Conservation (phyloP, 768 basidiomycete genomes). For the Kwoniella botswanensis region DNA sequence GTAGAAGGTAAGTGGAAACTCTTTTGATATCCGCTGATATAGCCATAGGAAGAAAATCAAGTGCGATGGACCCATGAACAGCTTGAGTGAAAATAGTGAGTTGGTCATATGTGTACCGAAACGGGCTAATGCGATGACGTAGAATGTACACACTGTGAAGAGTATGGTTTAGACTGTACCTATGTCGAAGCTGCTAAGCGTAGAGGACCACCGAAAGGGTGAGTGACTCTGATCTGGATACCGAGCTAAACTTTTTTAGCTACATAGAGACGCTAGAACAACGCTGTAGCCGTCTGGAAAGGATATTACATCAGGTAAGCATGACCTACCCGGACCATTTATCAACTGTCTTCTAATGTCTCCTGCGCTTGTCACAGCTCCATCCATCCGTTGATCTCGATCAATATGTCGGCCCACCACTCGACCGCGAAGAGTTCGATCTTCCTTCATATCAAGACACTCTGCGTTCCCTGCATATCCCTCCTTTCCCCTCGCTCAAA, state of each 20-base stretch:
- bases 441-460: slow-evolving; percentile 51
- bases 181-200: slow-evolving; percentile 58
- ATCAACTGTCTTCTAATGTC: neutral
- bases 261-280: slow-evolving; percentile 57
- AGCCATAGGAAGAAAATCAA: slow-evolving; percentile 74
- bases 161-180: slow-evolving; percentile 63
- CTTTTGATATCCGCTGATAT: neutral
- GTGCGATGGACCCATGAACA: slow-evolving; percentile 62
- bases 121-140: neutral
- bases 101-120: neutral
- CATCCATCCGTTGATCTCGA: slow-evolving; percentile 52
- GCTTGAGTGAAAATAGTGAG: slow-evolving; percentile 42
- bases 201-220: slow-evolving; percentile 52
- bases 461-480: slow-evolving; percentile 34
- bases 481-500: slow-evolving; percentile 43
- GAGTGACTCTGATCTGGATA: neutral
- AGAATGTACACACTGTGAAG: slow-evolving; percentile 55
- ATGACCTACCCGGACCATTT: neutral
- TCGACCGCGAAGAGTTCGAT: slow-evolving; percentile 54
- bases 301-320: slow-evolving; percentile 43
- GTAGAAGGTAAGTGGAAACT: slow-evolving; percentile 21
- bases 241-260: slow-evolving; percentile 5
- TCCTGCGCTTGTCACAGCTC: slow-evolving; percentile 33
- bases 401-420: slow-evolving; percentile 52
- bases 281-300: slow-evolving; percentile 54